Evolutionary conservation across 768 basidiomycete species (phyloP), one percentile per base, ranked within the genome.

Genomic region (Suillus plorans): DNA sequence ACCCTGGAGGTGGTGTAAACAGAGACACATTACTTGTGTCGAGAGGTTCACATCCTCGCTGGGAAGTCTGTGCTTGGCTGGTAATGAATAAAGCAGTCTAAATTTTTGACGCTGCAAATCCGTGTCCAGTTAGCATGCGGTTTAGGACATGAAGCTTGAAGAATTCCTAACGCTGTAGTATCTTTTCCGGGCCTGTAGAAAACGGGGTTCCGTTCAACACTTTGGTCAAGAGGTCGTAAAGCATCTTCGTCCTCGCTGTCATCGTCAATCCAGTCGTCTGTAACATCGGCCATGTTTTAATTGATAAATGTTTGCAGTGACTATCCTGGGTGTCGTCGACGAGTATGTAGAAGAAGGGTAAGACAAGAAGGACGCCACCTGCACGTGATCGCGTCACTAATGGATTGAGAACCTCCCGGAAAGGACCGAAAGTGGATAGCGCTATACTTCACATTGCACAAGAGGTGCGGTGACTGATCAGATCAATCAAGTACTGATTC

Each of bases 241-340:
- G 1, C 53, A 41, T 64, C 73, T 57, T 82, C 81, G 34, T 74
- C 81, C 61, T 82, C 81, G 70, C 85, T 86, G 69, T 82, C 85
- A 31, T 80, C 80, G 60, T 85, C 79, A n/a, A 83, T 72, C 72
- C 83, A 83, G 64, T 82, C 76, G 20, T 75, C 67, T 36, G 69
- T 63, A 8, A 39, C 57, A 44, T 37, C 45, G 20, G 60, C 37
- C 69, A 75, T 66, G 31, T 2, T 53, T 22, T 25, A 12, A 37
- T 13, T 50, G 18, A 66, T 55, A 12, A 1, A 22, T 62, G 0
- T 18, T 37, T 37, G 45, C 41, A 13, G 18, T 36, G 41, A 14
- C 67, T 42, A 59, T 31, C 37, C 41, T 63, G 13, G 31, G 31
- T 31, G 56, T 50, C 47, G 61, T n/a, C 13, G 1, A 49, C 14